Percentiles rank a stretch among this genome's conserved stretches.
phyloP scores from a whole-genome alignment of 2,329 filamentous ascomycete species.

The Beauveria asiatica region DNA sequence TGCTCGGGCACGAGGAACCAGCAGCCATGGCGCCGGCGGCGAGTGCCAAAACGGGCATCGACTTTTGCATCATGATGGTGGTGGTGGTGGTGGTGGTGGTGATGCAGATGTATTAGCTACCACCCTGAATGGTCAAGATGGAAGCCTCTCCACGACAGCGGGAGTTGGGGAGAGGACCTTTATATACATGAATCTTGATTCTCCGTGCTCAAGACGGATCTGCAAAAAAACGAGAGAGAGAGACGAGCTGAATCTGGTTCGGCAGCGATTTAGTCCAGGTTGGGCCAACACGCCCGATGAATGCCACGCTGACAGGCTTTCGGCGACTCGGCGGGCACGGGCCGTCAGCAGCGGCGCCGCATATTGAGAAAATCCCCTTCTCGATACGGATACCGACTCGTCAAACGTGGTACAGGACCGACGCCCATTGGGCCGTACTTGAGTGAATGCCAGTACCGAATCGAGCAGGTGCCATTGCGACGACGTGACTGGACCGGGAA shows the following conservation, averaged over 20 bases:
- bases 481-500: slow-evolving; percentile 1
- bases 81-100: not conserved
- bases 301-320: no score
- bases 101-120: not conserved
- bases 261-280: no score
- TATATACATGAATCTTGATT: no score
- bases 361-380: not conserved
- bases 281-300: no score
- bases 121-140: not conserved
- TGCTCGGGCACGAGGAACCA: slow-evolving; percentile 18
- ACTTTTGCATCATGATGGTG: slow-evolving; percentile 5
- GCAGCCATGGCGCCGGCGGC: slow-evolving; percentile 15
- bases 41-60: slow-evolving; percentile 12
- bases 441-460: not conserved
- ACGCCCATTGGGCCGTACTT: slow-evolving; percentile 6
- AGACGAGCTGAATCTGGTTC: no score
- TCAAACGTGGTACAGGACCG: slow-evolving; percentile 9
- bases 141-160: not conserved
- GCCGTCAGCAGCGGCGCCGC: slow-evolving; percentile 1
- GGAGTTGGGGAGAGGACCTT: no score
- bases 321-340: not conserved
- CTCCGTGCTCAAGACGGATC: no score
- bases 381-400: slow-evolving; percentile 1
- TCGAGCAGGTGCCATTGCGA: slow-evolving; percentile 5
- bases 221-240: no score